Percentiles rank a stretch among this genome's conserved stretches.
These are phyloP conservation scores for Agrostemma githago DNA, from an alignment of 148 eudicot genomes.

Conservation along the genomic window DNA sequence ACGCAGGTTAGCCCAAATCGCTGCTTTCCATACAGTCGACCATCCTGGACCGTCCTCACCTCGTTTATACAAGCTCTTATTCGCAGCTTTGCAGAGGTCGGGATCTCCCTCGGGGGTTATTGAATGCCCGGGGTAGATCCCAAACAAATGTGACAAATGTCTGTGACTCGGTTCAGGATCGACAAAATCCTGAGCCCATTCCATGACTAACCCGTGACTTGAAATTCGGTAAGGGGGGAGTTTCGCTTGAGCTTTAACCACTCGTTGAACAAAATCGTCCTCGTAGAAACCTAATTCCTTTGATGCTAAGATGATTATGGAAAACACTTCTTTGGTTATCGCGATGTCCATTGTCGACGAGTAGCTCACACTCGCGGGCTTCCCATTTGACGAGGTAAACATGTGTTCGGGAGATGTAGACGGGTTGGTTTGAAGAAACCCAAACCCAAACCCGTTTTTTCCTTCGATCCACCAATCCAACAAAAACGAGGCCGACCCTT, in stretches of 20 bases:
- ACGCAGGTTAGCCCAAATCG: constrained; percentile 65
- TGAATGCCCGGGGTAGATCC: constrained; percentile 71
- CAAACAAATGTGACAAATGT: constrained; percentile 76
- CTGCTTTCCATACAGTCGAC: constrained; percentile 87
- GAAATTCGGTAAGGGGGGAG: constrained; percentile 54
- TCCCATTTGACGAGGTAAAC: constrained; percentile 66
- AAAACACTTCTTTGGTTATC: constrained; percentile 66
- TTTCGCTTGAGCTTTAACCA: constrained; percentile 52
- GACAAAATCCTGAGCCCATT: constrained; percentile 75
- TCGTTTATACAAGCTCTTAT: constrained; percentile 51
- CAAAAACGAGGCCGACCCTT: constrained; percentile 64
- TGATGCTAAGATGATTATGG: constrained; percentile 55
- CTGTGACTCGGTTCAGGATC: constrained; percentile 75
- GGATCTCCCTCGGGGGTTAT: constrained; percentile 55
- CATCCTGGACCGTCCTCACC: constrained; percentile 90
- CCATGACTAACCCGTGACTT: constrained; percentile 69
- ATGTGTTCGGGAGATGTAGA: constrained; percentile 87
- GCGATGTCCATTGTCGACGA: constrained; percentile 88
- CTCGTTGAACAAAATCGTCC: constrained; percentile 50
- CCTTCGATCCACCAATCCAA: constrained; percentile 84
- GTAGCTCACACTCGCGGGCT: constrained; percentile 80
- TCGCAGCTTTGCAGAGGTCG: constrained; percentile 70
- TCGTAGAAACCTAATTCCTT: constrained; percentile 61
- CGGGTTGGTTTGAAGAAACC: constrained; percentile 72
- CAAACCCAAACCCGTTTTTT: constrained; percentile 34